Conservation (phyloP, 2,329 filamentous ascomycete species). For the Colletotrichum musicola region DNA sequence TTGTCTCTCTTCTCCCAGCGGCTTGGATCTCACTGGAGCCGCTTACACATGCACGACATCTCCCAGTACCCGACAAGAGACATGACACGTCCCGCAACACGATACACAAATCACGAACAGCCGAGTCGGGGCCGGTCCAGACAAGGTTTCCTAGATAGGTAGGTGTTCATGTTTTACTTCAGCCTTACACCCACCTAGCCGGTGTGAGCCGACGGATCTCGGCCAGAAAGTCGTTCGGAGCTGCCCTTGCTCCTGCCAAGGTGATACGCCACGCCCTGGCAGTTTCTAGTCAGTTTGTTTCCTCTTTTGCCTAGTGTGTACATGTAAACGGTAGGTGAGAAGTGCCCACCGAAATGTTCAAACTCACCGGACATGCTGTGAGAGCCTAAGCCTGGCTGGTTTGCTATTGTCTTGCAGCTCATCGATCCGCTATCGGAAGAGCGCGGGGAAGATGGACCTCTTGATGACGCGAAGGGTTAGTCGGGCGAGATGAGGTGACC, state of each 20-base stretch:
- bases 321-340: neutral
- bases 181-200: slow-evolving; percentile 17
- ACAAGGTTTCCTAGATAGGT: slow-evolving; percentile 8
- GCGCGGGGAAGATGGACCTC: no score
- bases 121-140: neutral
- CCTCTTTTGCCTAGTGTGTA: neutral
- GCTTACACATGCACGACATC: neutral
- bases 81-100: neutral
- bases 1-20: slow-evolving; percentile 1
- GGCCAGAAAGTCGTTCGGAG: neutral
- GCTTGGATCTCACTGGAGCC: neutral
- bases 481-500: no score
- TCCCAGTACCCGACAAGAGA: neutral
- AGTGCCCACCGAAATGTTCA: neutral
- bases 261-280: neutral
- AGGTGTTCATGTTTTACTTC: slow-evolving; percentile 10
- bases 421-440: no score
- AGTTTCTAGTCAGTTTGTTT: neutral
- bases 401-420: no score
- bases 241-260: neutral
- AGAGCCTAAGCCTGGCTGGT: no score
- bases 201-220: slow-evolving; percentile 5
- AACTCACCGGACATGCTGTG: no score
- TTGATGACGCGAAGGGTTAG: no score
- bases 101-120: neutral